Evolutionary conservation across 805 yeast genomes (phyloP).

Genomic region (Barnettozyma populi): DNA sequence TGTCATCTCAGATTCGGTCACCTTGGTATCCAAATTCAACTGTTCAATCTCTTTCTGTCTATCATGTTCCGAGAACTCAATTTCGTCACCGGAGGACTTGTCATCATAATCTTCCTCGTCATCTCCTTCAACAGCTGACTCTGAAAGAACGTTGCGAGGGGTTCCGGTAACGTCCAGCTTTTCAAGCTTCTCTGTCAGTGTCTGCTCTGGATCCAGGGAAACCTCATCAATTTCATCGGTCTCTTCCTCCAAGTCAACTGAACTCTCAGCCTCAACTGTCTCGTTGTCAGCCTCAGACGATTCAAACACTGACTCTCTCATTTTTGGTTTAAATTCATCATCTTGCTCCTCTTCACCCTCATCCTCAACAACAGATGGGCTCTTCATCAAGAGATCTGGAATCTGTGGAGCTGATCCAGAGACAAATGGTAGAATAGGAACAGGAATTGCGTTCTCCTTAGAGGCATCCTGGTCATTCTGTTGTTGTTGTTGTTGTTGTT

Average conservation of each 20-base stretch:
- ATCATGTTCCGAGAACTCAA: constrained; percentile 16
- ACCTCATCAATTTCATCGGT: constrained; percentile 8
- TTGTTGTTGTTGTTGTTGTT: constrained; percentile 20
- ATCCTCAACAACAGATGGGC: constrained; percentile 7
- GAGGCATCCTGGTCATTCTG: constrained; percentile 14
- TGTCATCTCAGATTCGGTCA: background rate
- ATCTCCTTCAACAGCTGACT: constrained; percentile 27
- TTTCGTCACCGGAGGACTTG: constrained; percentile 20
- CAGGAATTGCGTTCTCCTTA: constrained; percentile 27
- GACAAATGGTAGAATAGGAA: constrained; percentile 52
- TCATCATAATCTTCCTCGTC: constrained; percentile 26
- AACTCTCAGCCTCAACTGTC: background rate
- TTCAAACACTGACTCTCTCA: constrained; percentile 2
- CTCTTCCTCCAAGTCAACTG: constrained; percentile 12
- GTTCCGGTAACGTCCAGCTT: constrained; percentile 11
- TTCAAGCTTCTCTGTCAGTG: constrained; percentile 16
- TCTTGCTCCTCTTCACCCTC: constrained; percentile 8
- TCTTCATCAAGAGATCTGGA: constrained; percentile 18
- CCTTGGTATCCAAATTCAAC: background rate
- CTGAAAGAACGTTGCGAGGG: constrained; percentile 13
- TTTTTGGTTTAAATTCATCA: constrained; percentile 8
- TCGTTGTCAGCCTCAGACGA: background rate
- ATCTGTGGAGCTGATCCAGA: constrained; percentile 22
- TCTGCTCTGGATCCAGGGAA: constrained; percentile 4
- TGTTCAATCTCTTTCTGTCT: constrained; percentile 18